Base-by-base conservation (phyloP, 2,329 filamentous ascomycete genomes). In the Xenosphaeropsis pyriputrescens region DNA sequence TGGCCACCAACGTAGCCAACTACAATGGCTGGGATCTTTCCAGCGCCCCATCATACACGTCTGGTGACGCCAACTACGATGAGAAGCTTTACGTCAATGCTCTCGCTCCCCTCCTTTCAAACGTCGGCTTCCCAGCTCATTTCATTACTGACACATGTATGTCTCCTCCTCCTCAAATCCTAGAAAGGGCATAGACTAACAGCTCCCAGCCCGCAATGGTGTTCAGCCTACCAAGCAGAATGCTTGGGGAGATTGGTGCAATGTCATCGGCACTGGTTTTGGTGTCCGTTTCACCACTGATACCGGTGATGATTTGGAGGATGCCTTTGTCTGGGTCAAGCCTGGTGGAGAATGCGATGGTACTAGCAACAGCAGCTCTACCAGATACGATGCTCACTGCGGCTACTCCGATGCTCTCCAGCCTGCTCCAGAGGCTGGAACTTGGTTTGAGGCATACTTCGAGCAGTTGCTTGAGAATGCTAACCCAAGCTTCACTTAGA, bases 281-380 rank as follows among this genome's bases (percentile, higher is more conserved):
- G 78, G 77, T 42, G 56, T 57, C n/a, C 67, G 73, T n/a, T 75
- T 75, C 2, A 70, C 69, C 3, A 63, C 72, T n/a, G 61, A 71
- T 50, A 81, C 76, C 7, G 72, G 70, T 12, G 65, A 74, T 44
- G 51, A 57, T 2, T 59, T 76, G 14, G 62, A 69, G 26, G 78
- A 82, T 53, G 74, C 76, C 31, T 76, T 81, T 45, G 76, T 80
- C 40, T 81, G 77, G 77, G 61, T 80, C 47, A 82, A 81, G 66
- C 77, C 77, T 4, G 77, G 77, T 45, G 67, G 67, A 43, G 67
- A 70, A 52, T 50, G 49, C 39, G 55, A 59, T 41, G 56, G 56
- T 44, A 59, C 56, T 18, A 63, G 59, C 2, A 47, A 66, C 41
- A 55, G 51, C 18, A 50, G 48, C 19, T 56, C 67, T 8, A 36